Evolutionary conservation across 1,284 basidiomycete genomes (phyloP), one percentile per base, ranked within the genome.

Genomic region (Melampsora americana): DNA sequence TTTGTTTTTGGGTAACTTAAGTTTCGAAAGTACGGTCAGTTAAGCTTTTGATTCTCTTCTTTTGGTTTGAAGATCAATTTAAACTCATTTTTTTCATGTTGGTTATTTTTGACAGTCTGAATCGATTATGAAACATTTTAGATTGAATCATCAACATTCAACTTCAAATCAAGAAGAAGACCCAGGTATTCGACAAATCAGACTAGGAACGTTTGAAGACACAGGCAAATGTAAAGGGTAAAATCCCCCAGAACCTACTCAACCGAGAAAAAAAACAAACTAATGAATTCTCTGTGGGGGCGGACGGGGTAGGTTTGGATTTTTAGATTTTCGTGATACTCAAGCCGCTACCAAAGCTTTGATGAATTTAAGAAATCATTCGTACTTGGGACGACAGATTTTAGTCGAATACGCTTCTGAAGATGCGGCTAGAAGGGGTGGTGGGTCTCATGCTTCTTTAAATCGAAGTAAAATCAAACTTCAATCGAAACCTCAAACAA

Each of bases 171-270:
- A 26, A 35, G 60, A 7, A 18, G 30, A 62, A 0, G 7, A 62
- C 16, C 20, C 23, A 26, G 94, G 93, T 83, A 89, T 98, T 84
- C 88, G 92, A 78, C 94, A 94, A 82, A 86, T 98, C 35, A 89
- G 95, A 4, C 87, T 99, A 86, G 94, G 93, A 1, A 94, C 93
- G 20, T 99, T 99, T 79, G 93, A 98, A 82, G 95, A 98, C 83
- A 91, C 88, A 71, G 93, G 93, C 6, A 86, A 89, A 78, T 98
- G 95, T 84, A 99, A 98, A 87, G 95, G 95, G 92, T 96, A 82
- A 79, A 87, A 83, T 30, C 53, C 28, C 39, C 62, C n/a, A 11
- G n/a, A 5, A 67, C 16, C 39, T 20, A 42, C 20, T 62, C 68
- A 69, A n/a, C 44, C 23, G 9, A 23, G 9, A 23, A 59, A 4